Percentiles rank a stretch among this genome's conserved stretches.
Evolutionary conservation across 2,329 filamentous ascomycete species (phyloP).

Genomic region (Fusarium coffeatum): DNA sequence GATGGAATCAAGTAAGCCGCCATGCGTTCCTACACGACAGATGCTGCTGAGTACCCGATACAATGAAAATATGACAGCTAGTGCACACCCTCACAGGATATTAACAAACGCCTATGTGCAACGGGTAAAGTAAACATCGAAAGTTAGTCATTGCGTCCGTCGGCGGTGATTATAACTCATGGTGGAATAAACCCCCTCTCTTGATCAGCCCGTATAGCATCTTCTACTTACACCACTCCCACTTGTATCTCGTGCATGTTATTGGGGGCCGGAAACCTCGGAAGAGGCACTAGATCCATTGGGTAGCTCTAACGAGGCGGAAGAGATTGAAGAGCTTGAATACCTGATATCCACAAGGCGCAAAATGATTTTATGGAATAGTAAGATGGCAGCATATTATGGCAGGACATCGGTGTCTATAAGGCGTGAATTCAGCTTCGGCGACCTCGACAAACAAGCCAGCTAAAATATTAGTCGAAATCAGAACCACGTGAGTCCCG

Average conservation of each 20-base stretch:
- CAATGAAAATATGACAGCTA: not conserved
- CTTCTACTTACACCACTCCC: not conserved
- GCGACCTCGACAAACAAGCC: not conserved
- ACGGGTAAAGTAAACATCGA: conserved; percentile 3
- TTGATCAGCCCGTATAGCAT: not conserved
- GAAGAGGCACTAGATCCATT: conserved; percentile 18
- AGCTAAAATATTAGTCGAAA: not conserved
- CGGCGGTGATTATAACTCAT: not conserved
- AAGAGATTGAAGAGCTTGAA: not conserved
- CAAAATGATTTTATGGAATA: no score
- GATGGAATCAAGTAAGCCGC: not conserved
- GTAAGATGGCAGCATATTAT: not conserved
- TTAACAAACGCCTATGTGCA: conserved; percentile 3
- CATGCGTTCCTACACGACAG: not conserved
- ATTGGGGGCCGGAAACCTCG: conserved; percentile 26
- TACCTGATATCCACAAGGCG: not conserved
- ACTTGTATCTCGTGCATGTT: not conserved
- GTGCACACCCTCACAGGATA: conserved; percentile 21
- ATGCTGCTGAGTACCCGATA: not conserved
- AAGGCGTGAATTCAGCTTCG: not conserved
- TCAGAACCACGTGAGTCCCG: not conserved
- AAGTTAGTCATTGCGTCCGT: not conserved
- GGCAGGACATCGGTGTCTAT: not conserved
- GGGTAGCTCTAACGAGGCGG: conserved; percentile 2
- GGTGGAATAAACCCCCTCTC: not conserved